Evolutionary conservation across 75 land plant genomes (phyloP).

Genomic region (Gnetum montanum): DNA sequence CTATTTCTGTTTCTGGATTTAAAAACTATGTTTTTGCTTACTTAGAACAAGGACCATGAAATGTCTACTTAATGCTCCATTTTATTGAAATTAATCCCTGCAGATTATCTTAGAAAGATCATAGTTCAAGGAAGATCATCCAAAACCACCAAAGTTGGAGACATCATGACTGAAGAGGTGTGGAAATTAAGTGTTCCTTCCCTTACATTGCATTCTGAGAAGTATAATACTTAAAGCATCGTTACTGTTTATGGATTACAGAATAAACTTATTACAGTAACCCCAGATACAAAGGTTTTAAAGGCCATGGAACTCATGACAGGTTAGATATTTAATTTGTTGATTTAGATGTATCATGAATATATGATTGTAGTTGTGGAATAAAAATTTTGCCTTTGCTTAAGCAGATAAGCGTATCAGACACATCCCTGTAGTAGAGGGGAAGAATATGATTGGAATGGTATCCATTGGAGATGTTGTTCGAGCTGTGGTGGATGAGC

Average conservation of each 20-base stretch:
- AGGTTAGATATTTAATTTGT: conserved; percentile 31
- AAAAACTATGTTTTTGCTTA: too few species aligned
- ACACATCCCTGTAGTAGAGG: conserved; percentile 88
- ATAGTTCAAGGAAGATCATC: conserved; percentile 98
- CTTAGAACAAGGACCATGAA: too few species aligned
- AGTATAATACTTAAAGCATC: too few species aligned
- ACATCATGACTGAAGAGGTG: conserved; percentile 99
- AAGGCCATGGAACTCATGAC: conserved; percentile 98
- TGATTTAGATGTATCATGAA: not conserved
- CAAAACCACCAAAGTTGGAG: conserved; percentile 94
- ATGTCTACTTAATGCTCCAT: too few species aligned
- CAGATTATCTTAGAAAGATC: conserved; percentile 98
- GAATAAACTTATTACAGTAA: conserved; percentile 97
- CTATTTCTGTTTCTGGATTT: too few species aligned
- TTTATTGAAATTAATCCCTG: too few species aligned
- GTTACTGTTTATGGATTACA: too few species aligned
- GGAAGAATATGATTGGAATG: conserved; percentile 86
- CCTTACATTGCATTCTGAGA: not conserved
- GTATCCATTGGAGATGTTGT: conserved; percentile 98
- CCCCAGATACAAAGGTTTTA: conserved; percentile 81
- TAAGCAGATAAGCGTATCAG: conserved; percentile 84
- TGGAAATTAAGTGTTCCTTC: not conserved
- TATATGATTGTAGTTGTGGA: too few species aligned
- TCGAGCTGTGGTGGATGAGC: conserved; percentile 91
- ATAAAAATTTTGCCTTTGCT: conserved; percentile 5